Percentiles rank a stretch among this genome's conserved stretches.
These are phyloP conservation scores for Barnettozyma botsteinii DNA, from an alignment of 805 yeast species.

Conservation along the genomic window DNA sequence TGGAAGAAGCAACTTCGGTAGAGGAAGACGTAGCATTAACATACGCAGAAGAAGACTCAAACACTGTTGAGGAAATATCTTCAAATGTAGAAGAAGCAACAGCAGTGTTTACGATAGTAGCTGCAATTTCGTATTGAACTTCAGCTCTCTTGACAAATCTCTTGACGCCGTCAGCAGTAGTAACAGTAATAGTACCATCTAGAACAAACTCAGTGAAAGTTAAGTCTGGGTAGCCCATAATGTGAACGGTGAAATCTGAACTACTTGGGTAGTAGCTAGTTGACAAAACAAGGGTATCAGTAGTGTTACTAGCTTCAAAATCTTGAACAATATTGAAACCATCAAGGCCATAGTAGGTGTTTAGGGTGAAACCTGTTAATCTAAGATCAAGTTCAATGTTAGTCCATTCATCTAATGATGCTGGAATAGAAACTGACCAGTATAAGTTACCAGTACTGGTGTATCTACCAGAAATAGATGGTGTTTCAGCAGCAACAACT, in stretches of 20 bases:
- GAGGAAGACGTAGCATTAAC: no score
- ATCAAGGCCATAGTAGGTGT: background rate
- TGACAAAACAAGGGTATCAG: background rate
- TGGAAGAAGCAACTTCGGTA: no score
- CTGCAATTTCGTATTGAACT: background rate
- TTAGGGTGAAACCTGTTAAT: background rate
- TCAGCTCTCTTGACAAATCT: background rate
- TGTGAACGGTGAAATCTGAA: background rate
- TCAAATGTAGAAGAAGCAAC: background rate
- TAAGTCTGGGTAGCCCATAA: background rate
- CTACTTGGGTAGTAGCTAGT: background rate
- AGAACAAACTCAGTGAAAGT: background rate
- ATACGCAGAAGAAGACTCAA: no score
- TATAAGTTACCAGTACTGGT: background rate
- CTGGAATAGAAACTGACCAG: background rate
- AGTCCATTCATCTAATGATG: background rate
- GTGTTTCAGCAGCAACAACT: background rate
- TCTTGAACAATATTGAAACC: background rate
- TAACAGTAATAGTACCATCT: background rate
- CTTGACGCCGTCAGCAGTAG: background rate
- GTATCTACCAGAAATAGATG: background rate
- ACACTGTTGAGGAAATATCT: no score
- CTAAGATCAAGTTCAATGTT: background rate
- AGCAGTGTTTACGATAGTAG: background rate
- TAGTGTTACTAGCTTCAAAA: background rate